A percentile compares a stretch with the other conserved stretches of the same genome.
phyloP scores from a whole-genome alignment of 2,329 filamentous ascomycete species.

The Capronia coronata region DNA sequence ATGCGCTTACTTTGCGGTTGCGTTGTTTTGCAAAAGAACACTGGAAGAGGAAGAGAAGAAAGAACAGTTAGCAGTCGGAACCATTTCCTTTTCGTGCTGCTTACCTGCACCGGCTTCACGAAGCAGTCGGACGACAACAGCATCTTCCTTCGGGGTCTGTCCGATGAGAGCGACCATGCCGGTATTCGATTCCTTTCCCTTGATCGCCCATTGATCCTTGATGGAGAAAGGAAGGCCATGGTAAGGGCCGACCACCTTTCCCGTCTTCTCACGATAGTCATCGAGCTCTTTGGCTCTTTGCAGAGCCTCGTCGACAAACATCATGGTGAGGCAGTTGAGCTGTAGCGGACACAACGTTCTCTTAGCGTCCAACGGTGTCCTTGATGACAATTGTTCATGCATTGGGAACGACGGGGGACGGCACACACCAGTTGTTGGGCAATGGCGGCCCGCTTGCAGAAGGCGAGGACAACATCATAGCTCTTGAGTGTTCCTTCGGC shows the following conservation, averaged over 20 bases:
- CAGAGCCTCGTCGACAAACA: constrained; percentile 42
- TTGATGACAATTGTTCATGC: too few species aligned
- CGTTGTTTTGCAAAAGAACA: constrained; percentile 42
- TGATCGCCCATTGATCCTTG: constrained; percentile 17
- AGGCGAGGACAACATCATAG: constrained; percentile 36
- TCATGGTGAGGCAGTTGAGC: constrained; percentile 35
- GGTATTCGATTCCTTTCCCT: constrained; percentile 26
- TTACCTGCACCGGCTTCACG: constrained; percentile 38
- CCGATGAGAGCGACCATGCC: constrained; percentile 5
- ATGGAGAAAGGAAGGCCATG: constrained; percentile 9
- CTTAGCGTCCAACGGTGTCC: too few species aligned
- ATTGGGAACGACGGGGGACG: background rate
- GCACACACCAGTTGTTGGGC: constrained; percentile 34
- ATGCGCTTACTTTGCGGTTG: constrained; percentile 39
- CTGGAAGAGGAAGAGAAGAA: constrained; percentile 36
- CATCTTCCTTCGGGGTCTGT: background rate
- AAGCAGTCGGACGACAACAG: constrained; percentile 24
- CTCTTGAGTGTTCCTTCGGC: background rate
- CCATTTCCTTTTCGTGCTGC: too few species aligned
- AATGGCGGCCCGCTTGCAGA: constrained; percentile 37
- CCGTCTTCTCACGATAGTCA: constrained; percentile 31
- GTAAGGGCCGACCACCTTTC: constrained; percentile 28
- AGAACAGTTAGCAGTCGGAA: too few species aligned
- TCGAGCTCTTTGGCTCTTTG: constrained; percentile 56
- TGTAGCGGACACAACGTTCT: constrained; percentile 27